A percentile compares a stretch with the other conserved stretches of the same genome.
These are phyloP conservation scores for Paraphysoderma sedebokerense DNA, from an alignment of 371 early-diverging fungal species.

Conservation along the genomic window DNA sequence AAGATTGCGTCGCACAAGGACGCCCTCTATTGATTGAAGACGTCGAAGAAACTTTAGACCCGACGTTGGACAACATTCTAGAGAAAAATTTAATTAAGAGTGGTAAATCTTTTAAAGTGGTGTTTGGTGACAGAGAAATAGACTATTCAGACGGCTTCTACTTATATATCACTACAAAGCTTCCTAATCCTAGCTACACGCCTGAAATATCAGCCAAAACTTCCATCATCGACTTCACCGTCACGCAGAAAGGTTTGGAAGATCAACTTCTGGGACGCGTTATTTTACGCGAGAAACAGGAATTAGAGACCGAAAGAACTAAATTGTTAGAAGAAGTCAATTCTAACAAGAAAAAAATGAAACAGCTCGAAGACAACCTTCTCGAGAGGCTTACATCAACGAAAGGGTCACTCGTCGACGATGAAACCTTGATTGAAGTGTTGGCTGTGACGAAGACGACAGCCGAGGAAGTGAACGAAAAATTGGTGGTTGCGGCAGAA, in stretches of 20 bases:
- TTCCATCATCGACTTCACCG: conserved; percentile 40
- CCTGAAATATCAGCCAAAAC: conserved; percentile 42
- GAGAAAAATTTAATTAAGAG: conserved; percentile 36
- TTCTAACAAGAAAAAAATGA: conserved; percentile 39
- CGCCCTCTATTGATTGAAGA: conserved; percentile 41
- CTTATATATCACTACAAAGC: conserved; percentile 36
- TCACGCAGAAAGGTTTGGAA: conserved; percentile 35
- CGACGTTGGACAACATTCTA: conserved; percentile 38
- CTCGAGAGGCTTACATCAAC: conserved; percentile 35
- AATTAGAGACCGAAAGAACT: conserved; percentile 37
- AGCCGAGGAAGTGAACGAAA: conserved; percentile 40
- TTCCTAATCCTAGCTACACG: conserved; percentile 39
- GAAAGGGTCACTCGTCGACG: conserved; percentile 38
- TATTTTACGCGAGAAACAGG: conserved; percentile 41
- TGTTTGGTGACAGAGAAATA: conserved; percentile 40
- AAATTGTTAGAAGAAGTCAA: conserved; percentile 40
- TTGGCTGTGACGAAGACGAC: conserved; percentile 36
- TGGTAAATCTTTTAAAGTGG: conserved; percentile 31
- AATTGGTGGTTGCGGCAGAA: conserved; percentile 36
- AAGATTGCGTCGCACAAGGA: conserved; percentile 31
- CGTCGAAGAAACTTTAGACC: conserved; percentile 36
- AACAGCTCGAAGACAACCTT: conserved; percentile 42
- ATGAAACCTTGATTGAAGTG: conserved; percentile 41
- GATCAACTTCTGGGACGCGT: conserved; percentile 43
- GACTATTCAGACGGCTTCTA: conserved; percentile 33